phyloP scores from a whole-genome alignment of 2,329 filamentous ascomycete species.

The Monosporascus sp. region DNA sequence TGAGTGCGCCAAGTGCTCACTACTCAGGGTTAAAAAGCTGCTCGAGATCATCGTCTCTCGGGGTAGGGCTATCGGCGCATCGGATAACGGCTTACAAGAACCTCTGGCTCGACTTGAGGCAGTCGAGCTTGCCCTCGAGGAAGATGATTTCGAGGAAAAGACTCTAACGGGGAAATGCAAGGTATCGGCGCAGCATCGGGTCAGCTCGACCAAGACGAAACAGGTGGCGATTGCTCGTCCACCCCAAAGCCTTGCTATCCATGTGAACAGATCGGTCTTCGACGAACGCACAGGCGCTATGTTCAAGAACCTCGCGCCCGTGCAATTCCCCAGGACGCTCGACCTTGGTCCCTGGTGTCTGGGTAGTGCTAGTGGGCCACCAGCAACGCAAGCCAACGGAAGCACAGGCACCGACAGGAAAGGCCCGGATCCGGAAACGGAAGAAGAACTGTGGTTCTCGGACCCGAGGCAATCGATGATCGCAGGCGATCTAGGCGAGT shows the following conservation, averaged over 20 bases:
- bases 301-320: conserved; percentile 76
- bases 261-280: conserved; percentile 89
- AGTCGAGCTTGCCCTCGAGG: conserved; percentile 67
- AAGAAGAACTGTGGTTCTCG: conserved; percentile 63
- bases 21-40: conserved; percentile 53
- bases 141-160: conserved; percentile 73
- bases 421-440: conserved; percentile 19
- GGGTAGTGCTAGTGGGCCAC: conserved; percentile 46
- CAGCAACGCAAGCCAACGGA: conserved; percentile 1
- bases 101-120: conserved; percentile 54
- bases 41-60: conserved; percentile 43
- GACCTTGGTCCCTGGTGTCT: conserved; percentile 84
- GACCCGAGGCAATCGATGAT: conserved; percentile 72
- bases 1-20: conserved; percentile 86
- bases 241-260: conserved; percentile 75
- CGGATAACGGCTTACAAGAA: conserved; percentile 48
- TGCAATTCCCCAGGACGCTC: conserved; percentile 69
- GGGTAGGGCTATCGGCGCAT: conserved; percentile 28
- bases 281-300: conserved; percentile 75
- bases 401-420: conserved; percentile 17
- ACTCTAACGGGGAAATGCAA: conserved; percentile 60
- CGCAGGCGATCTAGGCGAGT: conserved; percentile 45
- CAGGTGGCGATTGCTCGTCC: conserved; percentile 82
- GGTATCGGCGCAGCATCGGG: conserved; percentile 61
- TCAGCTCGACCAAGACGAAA: conserved; percentile 79